Evolutionary conservation across 345 rosid species (phyloP), one percentile per base, ranked within the genome.

Genomic region (Linum tenue): DNA sequence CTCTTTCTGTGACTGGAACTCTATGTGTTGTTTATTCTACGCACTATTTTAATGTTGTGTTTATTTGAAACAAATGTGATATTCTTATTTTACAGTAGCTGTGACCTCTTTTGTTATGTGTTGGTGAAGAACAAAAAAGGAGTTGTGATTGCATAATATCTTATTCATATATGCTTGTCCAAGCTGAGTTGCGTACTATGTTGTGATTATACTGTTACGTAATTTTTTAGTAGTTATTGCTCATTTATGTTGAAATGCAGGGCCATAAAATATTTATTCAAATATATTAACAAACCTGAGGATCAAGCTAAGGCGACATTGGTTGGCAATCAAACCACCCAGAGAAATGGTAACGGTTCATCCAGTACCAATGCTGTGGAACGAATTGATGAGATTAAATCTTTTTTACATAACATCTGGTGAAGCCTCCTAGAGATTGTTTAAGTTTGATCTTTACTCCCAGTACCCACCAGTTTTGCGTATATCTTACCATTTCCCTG

Each of bases 381-480:
- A 9, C 9, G 14, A 3, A 17, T 15, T 4, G 64, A 64, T 53
- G 67, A 74, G n/a, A 69, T 69, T 0, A 55, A 69, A 39, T 0
- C 10, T 0, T 64, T 14, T 15, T 74, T 69, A 69, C 37, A 36
- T 64, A 7, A 51, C 59, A 1, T 16, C 60, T 2, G 5, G n/a
- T 4, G 70, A 74, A 37, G 67, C 70, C 0, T 22, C 35, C 37
- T 74, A 63, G 73, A n/a, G 77, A 3, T 60, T 69, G 0, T 74
- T 62, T 42, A 2, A 41, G 6, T 69, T 69, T 65, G 64, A 60
- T 12, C 61, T 69, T 15, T 59, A 64, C 5, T 35, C 15, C 5
- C 17, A 41, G 5, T 16, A 42, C 3, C 67, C 63, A 1, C 7
- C 64, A 3, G 67, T 74, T 0, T 14, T 55, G 1, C 35, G 67